Evolutionary conservation across 768 basidiomycete species (phyloP), one percentile per base, ranked within the genome.

Genomic region (Favolaschia claudopus): DNA sequence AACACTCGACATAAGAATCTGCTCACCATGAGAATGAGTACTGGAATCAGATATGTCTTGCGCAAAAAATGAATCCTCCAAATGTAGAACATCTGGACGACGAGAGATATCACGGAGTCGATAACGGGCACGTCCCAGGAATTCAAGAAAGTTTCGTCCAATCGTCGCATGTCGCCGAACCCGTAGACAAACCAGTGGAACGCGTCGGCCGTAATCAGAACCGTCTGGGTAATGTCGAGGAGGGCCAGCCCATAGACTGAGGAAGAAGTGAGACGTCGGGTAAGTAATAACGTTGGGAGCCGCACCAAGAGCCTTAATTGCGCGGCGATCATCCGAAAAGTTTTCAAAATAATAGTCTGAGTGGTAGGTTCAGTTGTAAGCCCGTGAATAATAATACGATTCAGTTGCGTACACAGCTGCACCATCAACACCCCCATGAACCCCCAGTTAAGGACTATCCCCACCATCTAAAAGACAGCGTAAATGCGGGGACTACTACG

Each of bases 121-220:
- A 69, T 39, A 13, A 68, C 28, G 5, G 67, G 67, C 10, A 62
- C 62, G 47, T 69, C 63, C 43, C 47, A 67, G 14, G 64, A 50
- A 29, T 55, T 61, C 2, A 67, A 28, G 24, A 63, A 63, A 1
- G 61, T 53, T 8, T 63, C 33, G 45, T 50, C 43, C 7, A 69
- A 49, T 9, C 10, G 6, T 8, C 32, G 31, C 42, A 60, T 60
- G 33, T 69, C 43, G 19, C 68, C 68, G 31, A 61, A 69, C 13
- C 68, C 68, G 29, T 58, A 61, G 1, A 61, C 68, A 33, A 63
- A 69, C 68, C 68, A 69, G 22, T 66, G 67, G 42, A 69, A 62
- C 14, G 62, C 65, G 52, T 69, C 68, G 5, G 65, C 64, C 22
- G 67, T 65, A 22, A 57, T 31, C 27, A 68, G 36, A 32, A 31